Base-by-base conservation (phyloP, 495 filamentous ascomycete genomes). In the Hyaloscypha bicolor region DNA sequence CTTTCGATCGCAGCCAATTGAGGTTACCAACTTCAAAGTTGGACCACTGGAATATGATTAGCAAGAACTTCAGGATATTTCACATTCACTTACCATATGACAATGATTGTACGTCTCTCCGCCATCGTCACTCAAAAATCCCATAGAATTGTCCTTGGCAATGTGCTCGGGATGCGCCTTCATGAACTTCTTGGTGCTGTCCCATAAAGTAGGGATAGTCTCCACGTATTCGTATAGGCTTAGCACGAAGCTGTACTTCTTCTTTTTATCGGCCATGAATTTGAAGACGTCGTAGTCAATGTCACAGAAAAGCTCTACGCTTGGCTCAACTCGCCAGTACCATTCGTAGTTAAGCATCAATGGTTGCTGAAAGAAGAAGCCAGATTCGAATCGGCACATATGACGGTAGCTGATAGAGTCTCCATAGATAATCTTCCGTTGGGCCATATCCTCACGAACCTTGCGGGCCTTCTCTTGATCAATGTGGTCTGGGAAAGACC, bases 171-270 rank as follows among this genome's bases (percentile, higher is more conserved):
- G 96, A 76, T 96, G 85, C 56, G 87, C 84, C 73, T 89, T 86
- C 77, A 95, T 96, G 80, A 97, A 99, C 67, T 90, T 90, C 85
- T 94, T 94, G 67, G 88, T 87, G 72, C 90, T 94, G 67, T 96
- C 90, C 95, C 95, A 99, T 8, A 99, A 85, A 0, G 93, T 97
- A 14, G 93, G 93, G 69, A 99, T 98, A 0, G 95, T 99, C 75
- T 96, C 96, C 33, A 89, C 85, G 77, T 98, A 99, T 78, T 99
- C 95, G 78, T 94, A 97, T 74, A 98, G 73, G 79, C 91, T 94
- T 60, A 96, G 80, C 30, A 93, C 90, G 70, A 96, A 96, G 73
- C 91, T 91, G 82, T 96, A 96, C 75, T 93, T 93, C 80, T 96
- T 96, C 68, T 90, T 86, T 74, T 94, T 88, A 74, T 96, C 91